Percentiles rank a stretch among this genome's conserved stretches.
Evolutionary conservation across 768 basidiomycete genomes (phyloP).

Genomic region (Suillus plorans): DNA sequence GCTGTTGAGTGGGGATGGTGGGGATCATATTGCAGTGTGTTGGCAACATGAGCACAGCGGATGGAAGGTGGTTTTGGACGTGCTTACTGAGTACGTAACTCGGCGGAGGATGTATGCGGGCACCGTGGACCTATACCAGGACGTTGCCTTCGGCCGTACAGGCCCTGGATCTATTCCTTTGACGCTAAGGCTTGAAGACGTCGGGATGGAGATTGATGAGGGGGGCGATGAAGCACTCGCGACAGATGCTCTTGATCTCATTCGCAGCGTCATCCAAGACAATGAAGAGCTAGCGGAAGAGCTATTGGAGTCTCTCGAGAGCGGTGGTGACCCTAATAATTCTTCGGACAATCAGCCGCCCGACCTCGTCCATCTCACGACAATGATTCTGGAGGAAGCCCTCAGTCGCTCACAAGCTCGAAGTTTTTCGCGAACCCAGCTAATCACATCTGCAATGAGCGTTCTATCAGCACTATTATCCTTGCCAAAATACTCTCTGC

Average conservation of each 20-base stretch:
- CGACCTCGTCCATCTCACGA: slow-evolving; percentile 78
- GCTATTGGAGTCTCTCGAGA: slow-evolving; percentile 63
- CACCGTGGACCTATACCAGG: slow-evolving; percentile 43
- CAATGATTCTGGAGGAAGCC: slow-evolving; percentile 79
- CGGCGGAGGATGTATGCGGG: slow-evolving; percentile 47
- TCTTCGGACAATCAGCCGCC: slow-evolving; percentile 47
- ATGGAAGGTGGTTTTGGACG: slow-evolving; percentile 83
- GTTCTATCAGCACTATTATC: slow-evolving; percentile 77
- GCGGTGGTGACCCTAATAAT: slow-evolving; percentile 6
- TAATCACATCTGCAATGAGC: slow-evolving; percentile 80
- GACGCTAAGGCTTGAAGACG: slow-evolving; percentile 58
- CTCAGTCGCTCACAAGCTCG: slow-evolving; percentile 51
- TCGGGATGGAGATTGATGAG: slow-evolving; percentile 67
- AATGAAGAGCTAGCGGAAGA: slow-evolving; percentile 62
- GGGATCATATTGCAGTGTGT: slow-evolving; percentile 61
- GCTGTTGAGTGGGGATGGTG: slow-evolving; percentile 69
- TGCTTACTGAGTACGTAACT: slow-evolving; percentile 75
- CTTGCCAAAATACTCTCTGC: slow-evolving; percentile 71
- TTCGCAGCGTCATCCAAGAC: slow-evolving; percentile 54
- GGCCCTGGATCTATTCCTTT: slow-evolving; percentile 36
- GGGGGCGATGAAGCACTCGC: slow-evolving; percentile 65
- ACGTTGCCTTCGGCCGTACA: slow-evolving; percentile 51
- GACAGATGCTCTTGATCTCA: slow-evolving; percentile 35
- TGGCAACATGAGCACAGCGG: slow-evolving; percentile 86
- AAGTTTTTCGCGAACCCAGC: slow-evolving; percentile 49